Evolutionary conservation across 2,329 filamentous ascomycete genomes (phyloP).

Genomic region (Pseudocercospora pini-densiflorae): DNA sequence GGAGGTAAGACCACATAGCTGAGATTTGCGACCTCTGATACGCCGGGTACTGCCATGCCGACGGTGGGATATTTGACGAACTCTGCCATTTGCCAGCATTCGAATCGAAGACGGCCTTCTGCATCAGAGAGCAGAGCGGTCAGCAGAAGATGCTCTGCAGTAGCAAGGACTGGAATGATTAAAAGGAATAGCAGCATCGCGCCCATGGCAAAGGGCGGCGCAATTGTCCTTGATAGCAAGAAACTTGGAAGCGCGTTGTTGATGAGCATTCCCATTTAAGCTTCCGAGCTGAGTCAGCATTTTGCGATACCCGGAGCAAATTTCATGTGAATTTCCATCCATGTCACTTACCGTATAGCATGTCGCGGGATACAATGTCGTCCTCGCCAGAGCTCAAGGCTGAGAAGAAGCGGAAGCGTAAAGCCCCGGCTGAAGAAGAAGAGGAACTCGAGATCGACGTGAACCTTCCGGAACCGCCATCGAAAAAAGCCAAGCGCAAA

Average conservation of each 20-base stretch:
- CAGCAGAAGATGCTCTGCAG: conserved; percentile 1
- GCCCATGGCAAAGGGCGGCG: neutral
- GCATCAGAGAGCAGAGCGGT: conserved; percentile 15
- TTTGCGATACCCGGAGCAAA: neutral
- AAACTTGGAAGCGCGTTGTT: too few relatives aligned
- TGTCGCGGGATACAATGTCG: conserved; percentile 21
- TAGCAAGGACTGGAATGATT: neutral
- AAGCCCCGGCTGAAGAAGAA: conserved; percentile 54
- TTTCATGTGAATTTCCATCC: neutral
- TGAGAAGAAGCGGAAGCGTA: conserved; percentile 69
- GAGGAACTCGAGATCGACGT: conserved; percentile 84
- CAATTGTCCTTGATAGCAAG: neutral
- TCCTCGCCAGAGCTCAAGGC: conserved; percentile 18
- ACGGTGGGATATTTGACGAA: conserved; percentile 17
- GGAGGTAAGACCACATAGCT: conserved; percentile 47
- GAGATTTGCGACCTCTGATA: conserved; percentile 34
- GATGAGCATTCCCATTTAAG: neutral
- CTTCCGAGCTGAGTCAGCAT: neutral
- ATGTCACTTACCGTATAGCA: neutral
- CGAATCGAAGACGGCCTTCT: conserved; percentile 9
- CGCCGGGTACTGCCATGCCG: conserved; percentile 11
- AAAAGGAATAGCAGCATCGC: neutral
- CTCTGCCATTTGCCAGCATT: conserved; percentile 12
- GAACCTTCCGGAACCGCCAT: conserved; percentile 86
- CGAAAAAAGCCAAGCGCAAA: conserved; percentile 88